Evolutionary conservation across 176 grass and related monocot species (phyloP).

Genomic region (Avena insularis): DNA sequence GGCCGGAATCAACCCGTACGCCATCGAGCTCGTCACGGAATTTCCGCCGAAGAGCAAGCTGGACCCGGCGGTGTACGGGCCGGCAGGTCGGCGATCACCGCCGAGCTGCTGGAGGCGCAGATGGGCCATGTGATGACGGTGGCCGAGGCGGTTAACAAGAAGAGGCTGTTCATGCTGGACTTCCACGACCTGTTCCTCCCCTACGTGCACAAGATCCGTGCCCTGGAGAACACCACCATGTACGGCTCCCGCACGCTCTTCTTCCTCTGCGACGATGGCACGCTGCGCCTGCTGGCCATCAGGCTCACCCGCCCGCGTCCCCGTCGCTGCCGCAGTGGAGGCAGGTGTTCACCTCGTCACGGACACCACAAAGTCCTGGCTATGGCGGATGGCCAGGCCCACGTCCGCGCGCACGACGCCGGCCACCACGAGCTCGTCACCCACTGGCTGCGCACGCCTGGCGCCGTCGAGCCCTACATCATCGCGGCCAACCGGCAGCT

Average conservation of each 20-base stretch:
- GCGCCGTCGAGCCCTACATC: conserved; percentile 78
- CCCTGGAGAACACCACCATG: conserved; percentile 58
- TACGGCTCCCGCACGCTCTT: conserved; percentile 85
- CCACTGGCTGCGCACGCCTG: conserved; percentile 86
- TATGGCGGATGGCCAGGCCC: conserved; percentile 78
- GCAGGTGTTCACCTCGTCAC: conserved; percentile 62
- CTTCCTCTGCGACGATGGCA: conserved; percentile 70
- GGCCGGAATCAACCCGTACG: conserved; percentile 74
- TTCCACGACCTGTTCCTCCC: conserved; percentile 85
- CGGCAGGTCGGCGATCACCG: conserved; percentile 68
- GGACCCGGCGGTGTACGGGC: conserved; percentile 70
- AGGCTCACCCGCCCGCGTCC: conserved; percentile 68
- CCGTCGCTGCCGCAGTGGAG: conserved; percentile 56
- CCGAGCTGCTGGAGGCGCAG: conserved; percentile 51
- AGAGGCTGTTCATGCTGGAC: conserved; percentile 80
- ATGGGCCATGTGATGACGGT: conserved; percentile 59
- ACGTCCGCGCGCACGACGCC: conserved; percentile 81
- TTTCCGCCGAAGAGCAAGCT: conserved; percentile 79
- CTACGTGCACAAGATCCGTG: conserved; percentile 78
- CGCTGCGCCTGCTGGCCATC: conserved; percentile 75
- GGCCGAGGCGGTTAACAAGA: conserved; percentile 59
- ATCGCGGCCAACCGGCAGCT: conserved; percentile 79
- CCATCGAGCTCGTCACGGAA: conserved; percentile 77
- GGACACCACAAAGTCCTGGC: conserved; percentile 64
- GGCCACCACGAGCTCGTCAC: conserved; percentile 81